phyloP scores from a whole-genome alignment of 345 rosid genomes.

The Eutrema heterophyllum region DNA sequence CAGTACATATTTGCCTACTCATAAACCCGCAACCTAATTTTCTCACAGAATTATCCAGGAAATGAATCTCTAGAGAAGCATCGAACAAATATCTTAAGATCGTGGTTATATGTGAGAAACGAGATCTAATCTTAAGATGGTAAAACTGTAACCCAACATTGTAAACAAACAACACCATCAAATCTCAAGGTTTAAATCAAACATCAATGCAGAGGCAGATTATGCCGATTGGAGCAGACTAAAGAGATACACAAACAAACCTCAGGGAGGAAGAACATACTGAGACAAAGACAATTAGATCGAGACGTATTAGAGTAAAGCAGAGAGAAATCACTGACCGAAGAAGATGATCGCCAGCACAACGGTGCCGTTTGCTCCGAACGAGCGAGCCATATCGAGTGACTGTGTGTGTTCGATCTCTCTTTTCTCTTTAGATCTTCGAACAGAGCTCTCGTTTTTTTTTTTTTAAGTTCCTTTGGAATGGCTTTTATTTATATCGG shows the following conservation, averaged over 20 bases:
- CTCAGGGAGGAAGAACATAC: neutral
- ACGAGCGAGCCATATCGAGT: slow-evolving; percentile 28
- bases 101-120: neutral
- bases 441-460: neutral
- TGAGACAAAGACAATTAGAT: neutral
- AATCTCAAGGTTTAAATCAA: neutral
- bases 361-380: slow-evolving; percentile 19
- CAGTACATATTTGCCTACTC: neutral
- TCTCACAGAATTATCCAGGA: neutral
- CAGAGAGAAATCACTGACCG: slow-evolving; percentile 12
- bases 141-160: neutral
- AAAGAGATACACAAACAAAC: neutral
- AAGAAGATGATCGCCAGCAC: slow-evolving; percentile 23
- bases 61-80: neutral
- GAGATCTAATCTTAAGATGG: slow-evolving; percentile 13
- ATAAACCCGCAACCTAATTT: neutral
- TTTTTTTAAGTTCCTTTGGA: neutral
- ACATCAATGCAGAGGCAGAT: neutral
- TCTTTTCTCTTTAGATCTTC: neutral
- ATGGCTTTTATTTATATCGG: slow-evolving; percentile 6
- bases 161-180: neutral
- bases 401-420: neutral
- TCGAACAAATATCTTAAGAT: too few species aligned
- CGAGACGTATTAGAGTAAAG: neutral
- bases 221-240: neutral